These are phyloP conservation scores for Mycena metata DNA, from an alignment of 768 basidiomycete genomes.

Conservation along the genomic window DNA sequence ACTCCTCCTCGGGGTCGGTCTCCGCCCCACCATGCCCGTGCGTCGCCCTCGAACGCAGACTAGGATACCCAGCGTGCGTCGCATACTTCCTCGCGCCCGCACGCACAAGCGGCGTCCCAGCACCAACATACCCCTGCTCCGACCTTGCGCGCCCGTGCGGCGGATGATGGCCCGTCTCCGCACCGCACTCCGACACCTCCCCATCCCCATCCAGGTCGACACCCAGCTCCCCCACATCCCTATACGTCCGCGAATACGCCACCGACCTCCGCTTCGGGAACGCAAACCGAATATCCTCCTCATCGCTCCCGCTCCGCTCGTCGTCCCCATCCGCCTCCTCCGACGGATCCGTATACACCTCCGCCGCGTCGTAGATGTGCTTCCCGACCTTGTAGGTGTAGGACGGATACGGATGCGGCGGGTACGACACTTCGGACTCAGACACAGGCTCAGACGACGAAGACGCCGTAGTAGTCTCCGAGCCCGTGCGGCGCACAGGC, in stretches of 20 bases:
- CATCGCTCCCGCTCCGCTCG: slow-evolving; percentile 12
- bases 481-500: no score
- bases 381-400: no score
- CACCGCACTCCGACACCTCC: background rate
- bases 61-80: background rate
- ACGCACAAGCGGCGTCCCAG: background rate
- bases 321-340: slow-evolving; percentile 11
- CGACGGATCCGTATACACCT: background rate
- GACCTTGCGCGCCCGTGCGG: background rate
- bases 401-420: background rate
- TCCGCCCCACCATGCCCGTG: background rate
- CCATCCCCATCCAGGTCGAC: background rate
- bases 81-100: background rate
- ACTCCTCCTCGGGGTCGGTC: background rate
- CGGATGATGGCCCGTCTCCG: slow-evolving; percentile 4
- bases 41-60: slow-evolving; percentile 19
- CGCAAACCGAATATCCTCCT: background rate
- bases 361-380: background rate
- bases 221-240: no score
- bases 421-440: background rate
- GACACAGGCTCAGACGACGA: no score
- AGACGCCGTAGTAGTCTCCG: no score
- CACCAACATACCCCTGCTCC: background rate
- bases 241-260: no score
- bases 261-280: background rate